These are phyloP conservation scores for Metschnikowia reukaufii DNA, from an alignment of 805 yeast genomes.

Conservation along the genomic window DNA sequence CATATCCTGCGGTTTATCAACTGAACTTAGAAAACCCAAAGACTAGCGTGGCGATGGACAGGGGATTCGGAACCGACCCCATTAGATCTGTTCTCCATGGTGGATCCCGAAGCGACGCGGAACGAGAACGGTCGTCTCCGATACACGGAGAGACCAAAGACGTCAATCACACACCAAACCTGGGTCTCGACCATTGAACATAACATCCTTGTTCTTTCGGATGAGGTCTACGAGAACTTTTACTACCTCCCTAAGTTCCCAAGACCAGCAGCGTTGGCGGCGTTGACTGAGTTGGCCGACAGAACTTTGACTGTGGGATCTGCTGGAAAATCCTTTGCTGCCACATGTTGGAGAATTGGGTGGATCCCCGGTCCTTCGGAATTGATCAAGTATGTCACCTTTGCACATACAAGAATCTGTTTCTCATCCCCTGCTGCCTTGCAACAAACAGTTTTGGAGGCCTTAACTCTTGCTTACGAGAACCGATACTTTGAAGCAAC, in stretches of 20 bases:
- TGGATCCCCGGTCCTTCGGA: conserved; percentile 91
- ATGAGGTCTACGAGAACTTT: conserved; percentile 93
- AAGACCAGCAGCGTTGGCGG: conserved; percentile 74
- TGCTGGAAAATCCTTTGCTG: conserved; percentile 98
- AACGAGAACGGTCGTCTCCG: no score
- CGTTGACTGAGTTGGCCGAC: conserved; percentile 67
- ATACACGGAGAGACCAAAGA: no score
- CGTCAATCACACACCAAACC: no score
- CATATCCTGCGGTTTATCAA: no score
- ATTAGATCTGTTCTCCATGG: no score
- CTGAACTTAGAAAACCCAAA: no score
- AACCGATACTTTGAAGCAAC: conserved; percentile 70
- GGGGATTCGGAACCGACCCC: no score
- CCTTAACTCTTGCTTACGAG: conserved; percentile 60
- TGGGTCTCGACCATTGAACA: conserved; percentile 84
- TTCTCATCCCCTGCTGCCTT: conserved; percentile 88
- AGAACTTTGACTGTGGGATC: conserved; percentile 91
- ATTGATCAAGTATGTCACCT: conserved; percentile 72
- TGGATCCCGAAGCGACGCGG: no score
- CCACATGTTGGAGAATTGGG: conserved; percentile 98
- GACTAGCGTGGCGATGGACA: no score
- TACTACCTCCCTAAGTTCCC: conserved; percentile 70
- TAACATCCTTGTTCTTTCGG: conserved; percentile 80
- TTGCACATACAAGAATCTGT: conserved; percentile 93
- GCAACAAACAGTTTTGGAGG: conserved; percentile 88